These are phyloP conservation scores for Penicillium ucsense DNA, from an alignment of 495 filamentous ascomycete genomes.

Conservation along the genomic window DNA sequence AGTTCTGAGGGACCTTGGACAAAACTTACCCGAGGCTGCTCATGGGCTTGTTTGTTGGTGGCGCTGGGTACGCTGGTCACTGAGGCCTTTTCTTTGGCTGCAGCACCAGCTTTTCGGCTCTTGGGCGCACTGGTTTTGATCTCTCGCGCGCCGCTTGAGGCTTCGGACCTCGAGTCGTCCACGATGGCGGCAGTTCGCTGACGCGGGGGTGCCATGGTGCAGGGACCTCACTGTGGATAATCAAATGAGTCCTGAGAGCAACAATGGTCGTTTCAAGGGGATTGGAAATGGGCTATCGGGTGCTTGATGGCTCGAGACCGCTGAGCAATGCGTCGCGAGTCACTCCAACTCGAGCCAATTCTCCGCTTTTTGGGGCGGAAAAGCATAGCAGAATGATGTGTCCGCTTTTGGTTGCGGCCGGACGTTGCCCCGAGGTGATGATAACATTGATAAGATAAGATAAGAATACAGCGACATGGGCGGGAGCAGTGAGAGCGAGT, in stretches of 20 bases:
- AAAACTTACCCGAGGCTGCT: slow-evolving; percentile 26
- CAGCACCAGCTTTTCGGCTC: slow-evolving; percentile 23
- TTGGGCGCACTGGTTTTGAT: slow-evolving; percentile 24
- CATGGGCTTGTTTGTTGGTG: slow-evolving; percentile 17
- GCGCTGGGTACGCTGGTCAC: slow-evolving; percentile 28
- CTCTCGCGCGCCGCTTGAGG: slow-evolving; percentile 42
- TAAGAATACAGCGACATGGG: background rate
- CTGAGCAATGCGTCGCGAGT: slow-evolving; percentile 1
- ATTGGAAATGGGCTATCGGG: slow-evolving; percentile 1
- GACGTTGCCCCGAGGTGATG: slow-evolving; percentile 4
- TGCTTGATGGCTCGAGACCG: background rate
- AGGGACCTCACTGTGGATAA: slow-evolving; percentile 2
- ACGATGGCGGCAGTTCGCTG: slow-evolving; percentile 31
- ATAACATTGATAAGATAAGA: background rate
- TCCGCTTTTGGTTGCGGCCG: slow-evolving; percentile 9
- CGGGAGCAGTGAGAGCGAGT: too few relatives aligned
- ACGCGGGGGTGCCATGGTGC: slow-evolving; percentile 38
- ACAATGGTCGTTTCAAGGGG: slow-evolving; percentile 5
- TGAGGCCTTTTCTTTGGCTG: slow-evolving; percentile 21
- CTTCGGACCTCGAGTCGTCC: slow-evolving; percentile 47
- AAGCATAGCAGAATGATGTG: slow-evolving; percentile 28
- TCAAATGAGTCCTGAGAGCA: background rate
- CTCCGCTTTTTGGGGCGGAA: slow-evolving; percentile 25
- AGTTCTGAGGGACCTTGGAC: background rate
- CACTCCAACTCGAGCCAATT: slow-evolving; percentile 8